Evolutionary conservation across 1,284 basidiomycete genomes (phyloP).

Genomic region (Microbotryum lychnidis-dioicae): DNA sequence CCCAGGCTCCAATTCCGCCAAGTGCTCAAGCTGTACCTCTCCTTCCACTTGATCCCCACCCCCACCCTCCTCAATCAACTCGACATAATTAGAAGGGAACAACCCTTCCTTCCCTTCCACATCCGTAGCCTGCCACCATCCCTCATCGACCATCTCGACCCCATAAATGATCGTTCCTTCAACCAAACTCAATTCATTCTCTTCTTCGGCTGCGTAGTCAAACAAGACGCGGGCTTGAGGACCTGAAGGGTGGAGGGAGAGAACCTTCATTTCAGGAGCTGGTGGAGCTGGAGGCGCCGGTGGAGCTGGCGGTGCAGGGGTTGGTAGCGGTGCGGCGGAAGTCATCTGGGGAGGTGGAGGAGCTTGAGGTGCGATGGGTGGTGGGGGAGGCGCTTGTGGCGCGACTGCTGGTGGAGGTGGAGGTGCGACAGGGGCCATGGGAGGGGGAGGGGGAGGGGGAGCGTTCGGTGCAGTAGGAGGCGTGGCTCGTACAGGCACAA

Average conservation of each 20-base stretch:
- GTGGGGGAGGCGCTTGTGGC: slow-evolving; percentile 34
- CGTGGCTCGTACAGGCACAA: background rate
- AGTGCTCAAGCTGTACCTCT: slow-evolving; percentile 41
- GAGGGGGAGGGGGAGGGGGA: slow-evolving; percentile 23
- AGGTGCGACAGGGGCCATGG: slow-evolving; percentile 6
- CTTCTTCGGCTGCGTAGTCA: slow-evolving; percentile 71
- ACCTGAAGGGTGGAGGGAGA: background rate
- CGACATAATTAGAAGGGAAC: slow-evolving; percentile 79
- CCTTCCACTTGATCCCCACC: slow-evolving; percentile 21
- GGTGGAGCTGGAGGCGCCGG: slow-evolving; percentile 3
- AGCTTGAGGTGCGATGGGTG: slow-evolving; percentile 40
- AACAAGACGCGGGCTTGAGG: slow-evolving; percentile 52
- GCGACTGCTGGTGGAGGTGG: slow-evolving; percentile 12
- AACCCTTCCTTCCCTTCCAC: slow-evolving; percentile 58
- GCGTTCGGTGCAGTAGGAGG: slow-evolving; percentile 35
- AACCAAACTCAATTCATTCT: slow-evolving; percentile 69
- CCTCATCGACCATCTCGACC: slow-evolving; percentile 75
- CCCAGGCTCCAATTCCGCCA: slow-evolving; percentile 18
- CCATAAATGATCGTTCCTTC: slow-evolving; percentile 76
- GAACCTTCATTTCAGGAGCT: background rate
- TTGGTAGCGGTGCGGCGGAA: slow-evolving; percentile 17
- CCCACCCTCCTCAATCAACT: slow-evolving; percentile 50
- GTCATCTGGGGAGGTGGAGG: slow-evolving; percentile 45
- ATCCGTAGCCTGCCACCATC: slow-evolving; percentile 69
- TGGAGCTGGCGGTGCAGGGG: slow-evolving; percentile 6